Evolutionary conservation across 495 filamentous ascomycete genomes (phyloP).

Genomic region (Neurospora cerealis): DNA sequence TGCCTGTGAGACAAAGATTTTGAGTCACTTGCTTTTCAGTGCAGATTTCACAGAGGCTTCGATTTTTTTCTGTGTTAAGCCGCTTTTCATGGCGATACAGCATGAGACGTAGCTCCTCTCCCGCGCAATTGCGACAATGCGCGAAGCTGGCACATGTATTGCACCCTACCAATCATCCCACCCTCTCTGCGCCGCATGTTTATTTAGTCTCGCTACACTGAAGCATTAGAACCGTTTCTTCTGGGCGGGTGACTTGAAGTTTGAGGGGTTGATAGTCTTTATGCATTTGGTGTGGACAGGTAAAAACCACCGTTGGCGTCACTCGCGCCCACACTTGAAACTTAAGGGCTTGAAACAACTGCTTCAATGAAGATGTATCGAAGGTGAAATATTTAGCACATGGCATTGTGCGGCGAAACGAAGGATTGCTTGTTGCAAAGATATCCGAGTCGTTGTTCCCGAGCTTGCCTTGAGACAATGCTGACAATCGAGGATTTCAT

Average conservation of each 20-base stretch:
- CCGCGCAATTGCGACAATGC: constrained; percentile 15
- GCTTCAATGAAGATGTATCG: not conserved
- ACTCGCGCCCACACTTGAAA: not conserved
- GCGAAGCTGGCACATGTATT: not conserved
- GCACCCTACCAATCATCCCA: not conserved
- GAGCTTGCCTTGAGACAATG: not conserved
- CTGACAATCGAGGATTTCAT: not conserved
- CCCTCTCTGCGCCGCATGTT: not conserved
- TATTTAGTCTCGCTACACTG: not conserved
- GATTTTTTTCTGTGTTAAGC: constrained; percentile 4
- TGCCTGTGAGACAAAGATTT: constrained; percentile 1
- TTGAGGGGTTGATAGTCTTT: not conserved
- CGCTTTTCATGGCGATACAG: constrained; percentile 13
- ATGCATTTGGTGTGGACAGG: not conserved
- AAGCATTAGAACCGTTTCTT: not conserved
- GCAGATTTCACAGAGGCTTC: not conserved
- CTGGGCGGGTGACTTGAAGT: not conserved
- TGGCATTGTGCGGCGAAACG: not conserved
- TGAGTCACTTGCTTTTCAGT: constrained; percentile 8
- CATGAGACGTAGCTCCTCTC: constrained; percentile 17
- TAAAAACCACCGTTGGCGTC: not conserved
- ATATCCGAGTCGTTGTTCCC: not conserved
- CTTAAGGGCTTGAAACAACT: not conserved
- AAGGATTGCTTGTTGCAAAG: not conserved
- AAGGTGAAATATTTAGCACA: not conserved